Evolutionary conservation across 2,329 filamentous ascomycete species (phyloP).

Genomic region (Aspergillus transmontanensis): DNA sequence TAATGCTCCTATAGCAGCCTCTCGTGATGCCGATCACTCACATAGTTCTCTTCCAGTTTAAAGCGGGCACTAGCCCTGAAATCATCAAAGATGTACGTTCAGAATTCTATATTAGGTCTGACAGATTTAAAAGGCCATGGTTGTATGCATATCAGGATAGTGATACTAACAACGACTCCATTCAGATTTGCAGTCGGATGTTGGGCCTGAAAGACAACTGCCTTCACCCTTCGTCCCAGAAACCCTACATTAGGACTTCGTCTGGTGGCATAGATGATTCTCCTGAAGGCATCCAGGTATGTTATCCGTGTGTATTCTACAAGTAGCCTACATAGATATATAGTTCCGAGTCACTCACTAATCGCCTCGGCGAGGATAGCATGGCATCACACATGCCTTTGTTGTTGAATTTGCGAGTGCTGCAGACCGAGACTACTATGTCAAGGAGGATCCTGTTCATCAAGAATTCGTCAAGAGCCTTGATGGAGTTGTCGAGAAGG

Average conservation of each 20-base stretch:
- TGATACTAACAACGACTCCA: neutral
- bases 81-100: slow-evolving; percentile 58
- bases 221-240: slow-evolving; percentile 59
- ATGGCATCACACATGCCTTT: slow-evolving; percentile 69
- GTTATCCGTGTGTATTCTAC: slow-evolving; percentile 13
- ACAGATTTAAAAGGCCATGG: neutral
- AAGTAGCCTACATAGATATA: neutral
- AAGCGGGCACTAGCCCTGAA: slow-evolving; percentile 51
- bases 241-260: slow-evolving; percentile 62
- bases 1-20: neutral
- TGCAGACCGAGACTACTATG: slow-evolving; percentile 70
- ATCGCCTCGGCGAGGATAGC: slow-evolving; percentile 39
- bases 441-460: slow-evolving; percentile 66
- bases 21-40: slow-evolving; percentile 56
- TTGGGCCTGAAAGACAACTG: slow-evolving; percentile 61
- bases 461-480: slow-evolving; percentile 57
- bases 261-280: slow-evolving; percentile 65
- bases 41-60: slow-evolving; percentile 69
- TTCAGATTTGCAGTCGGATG: slow-evolving; percentile 59
- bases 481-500: slow-evolving; percentile 34
- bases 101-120: neutral
- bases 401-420: slow-evolving; percentile 66
- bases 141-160: neutral
- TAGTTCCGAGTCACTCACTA: neutral
- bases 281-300: slow-evolving; percentile 62